Conservation (phyloP, 1,284 basidiomycete genomes). For the Prillingera fragicola region DNA sequence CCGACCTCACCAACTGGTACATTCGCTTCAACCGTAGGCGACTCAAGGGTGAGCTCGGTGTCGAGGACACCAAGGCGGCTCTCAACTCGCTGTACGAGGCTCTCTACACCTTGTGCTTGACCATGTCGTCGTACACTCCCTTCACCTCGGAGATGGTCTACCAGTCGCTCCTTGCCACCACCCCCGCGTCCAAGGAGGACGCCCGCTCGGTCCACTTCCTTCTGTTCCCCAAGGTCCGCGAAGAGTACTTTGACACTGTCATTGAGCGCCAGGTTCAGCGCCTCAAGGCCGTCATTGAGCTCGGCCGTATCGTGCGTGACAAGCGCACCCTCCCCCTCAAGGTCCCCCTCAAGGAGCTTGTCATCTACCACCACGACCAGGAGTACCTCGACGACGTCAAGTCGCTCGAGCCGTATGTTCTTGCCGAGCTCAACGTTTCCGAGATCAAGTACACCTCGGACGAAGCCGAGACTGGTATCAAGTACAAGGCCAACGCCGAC, state of each 20-base stretch:
- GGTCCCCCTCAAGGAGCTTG: slow-evolving; percentile 77
- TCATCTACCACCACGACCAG: slow-evolving; percentile 86
- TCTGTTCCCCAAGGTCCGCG: slow-evolving; percentile 84
- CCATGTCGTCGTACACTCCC: slow-evolving; percentile 97
- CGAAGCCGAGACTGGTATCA: slow-evolving; percentile 78
- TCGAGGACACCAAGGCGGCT: slow-evolving; percentile 80
- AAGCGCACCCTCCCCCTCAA: slow-evolving; percentile 83
- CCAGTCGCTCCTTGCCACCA: slow-evolving; percentile 78
- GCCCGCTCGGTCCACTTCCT: slow-evolving; percentile 93
- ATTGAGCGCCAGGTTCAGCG: slow-evolving; percentile 93
- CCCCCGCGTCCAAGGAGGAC: slow-evolving; percentile 73
- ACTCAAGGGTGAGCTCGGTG: slow-evolving; percentile 90
- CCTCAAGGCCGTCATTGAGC: slow-evolving; percentile 91
- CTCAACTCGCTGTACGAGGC: slow-evolving; percentile 96
- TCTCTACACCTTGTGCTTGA: slow-evolving; percentile 86
- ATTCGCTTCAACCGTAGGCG: slow-evolving; percentile 97
- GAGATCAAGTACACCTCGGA: slow-evolving; percentile 84
- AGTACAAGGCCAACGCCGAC: slow-evolving; percentile 88
- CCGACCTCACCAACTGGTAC: slow-evolving; percentile 99
- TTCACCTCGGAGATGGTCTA: slow-evolving; percentile 98
- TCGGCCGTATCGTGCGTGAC: slow-evolving; percentile 85
- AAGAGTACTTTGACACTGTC: slow-evolving; percentile 92
- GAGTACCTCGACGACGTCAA: slow-evolving; percentile 82
- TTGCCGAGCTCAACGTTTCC: slow-evolving; percentile 93
- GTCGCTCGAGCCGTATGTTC: slow-evolving; percentile 80